phyloP scores from a whole-genome alignment of 352 stramenopile genomes.

The Plasmopara muralis region DNA sequence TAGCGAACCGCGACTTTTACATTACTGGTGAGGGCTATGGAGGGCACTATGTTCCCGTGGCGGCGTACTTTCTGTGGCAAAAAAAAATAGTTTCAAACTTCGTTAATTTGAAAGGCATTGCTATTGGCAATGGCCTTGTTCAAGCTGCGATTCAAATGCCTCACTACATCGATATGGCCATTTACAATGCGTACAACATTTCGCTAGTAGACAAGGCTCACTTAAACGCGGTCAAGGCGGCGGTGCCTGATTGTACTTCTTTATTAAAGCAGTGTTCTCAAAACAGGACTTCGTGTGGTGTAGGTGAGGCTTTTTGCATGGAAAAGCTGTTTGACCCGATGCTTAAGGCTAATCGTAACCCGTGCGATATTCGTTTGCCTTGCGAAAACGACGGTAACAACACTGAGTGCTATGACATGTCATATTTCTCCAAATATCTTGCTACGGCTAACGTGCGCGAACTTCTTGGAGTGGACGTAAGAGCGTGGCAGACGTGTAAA shows the following conservation, averaged over 20 bases:
- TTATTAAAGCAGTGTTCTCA: conserved; percentile 25
- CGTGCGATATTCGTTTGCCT: conserved; percentile 42
- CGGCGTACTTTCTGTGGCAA: conserved; percentile 44
- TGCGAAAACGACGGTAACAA: conserved; percentile 23
- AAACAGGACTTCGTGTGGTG: conserved; percentile 28
- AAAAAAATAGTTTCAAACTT: conserved; percentile 26
- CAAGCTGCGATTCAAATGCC: conserved; percentile 36
- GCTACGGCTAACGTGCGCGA: conserved; percentile 39
- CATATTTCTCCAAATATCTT: conserved; percentile 57
- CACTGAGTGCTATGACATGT: conserved; percentile 43
- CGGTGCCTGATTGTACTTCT: conserved; percentile 17
- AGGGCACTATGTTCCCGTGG: conserved; percentile 55
- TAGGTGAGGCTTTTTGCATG: conserved; percentile 44
- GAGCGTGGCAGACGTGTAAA: conserved; percentile 88
- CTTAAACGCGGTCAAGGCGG: conserved; percentile 29
- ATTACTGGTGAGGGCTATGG: conserved; percentile 30
- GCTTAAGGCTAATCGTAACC: conserved; percentile 27
- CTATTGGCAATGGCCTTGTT: conserved; percentile 46
- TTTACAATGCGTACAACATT: conserved; percentile 62
- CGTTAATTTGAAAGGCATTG: conserved; percentile 43
- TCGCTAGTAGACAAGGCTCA: conserved; percentile 32
- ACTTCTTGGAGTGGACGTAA: conserved; percentile 29
- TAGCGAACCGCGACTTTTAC: conserved; percentile 52
- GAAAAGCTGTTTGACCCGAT: conserved; percentile 42
- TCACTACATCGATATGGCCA: conserved; percentile 36